Evolutionary conservation across 108 stramenopile species (phyloP).

Genomic region (Pseudonitzschia delicatissima): DNA sequence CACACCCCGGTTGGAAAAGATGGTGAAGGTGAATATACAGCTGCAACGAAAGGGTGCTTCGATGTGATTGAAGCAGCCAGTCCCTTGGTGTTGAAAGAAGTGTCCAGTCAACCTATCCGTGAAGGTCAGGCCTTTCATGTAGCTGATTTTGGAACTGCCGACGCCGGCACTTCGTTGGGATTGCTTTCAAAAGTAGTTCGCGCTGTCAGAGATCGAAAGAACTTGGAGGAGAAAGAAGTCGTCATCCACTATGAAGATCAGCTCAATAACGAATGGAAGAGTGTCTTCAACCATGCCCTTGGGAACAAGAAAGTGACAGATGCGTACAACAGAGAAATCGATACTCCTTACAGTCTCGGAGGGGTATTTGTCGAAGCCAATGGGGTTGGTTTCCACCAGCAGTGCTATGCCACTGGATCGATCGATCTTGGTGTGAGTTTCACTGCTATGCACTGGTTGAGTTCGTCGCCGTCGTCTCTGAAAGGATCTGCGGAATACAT

Average conservation of each 20-base stretch:
- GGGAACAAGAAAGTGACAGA: constrained; percentile 34
- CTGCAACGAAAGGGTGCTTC: constrained; percentile 54
- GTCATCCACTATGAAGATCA: constrained; percentile 61
- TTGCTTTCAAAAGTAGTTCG: constrained; percentile 27
- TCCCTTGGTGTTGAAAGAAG: constrained; percentile 28
- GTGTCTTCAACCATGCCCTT: constrained; percentile 46
- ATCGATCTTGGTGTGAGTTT: constrained; percentile 42
- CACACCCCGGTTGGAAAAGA: constrained; percentile 46
- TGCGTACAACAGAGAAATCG: constrained; percentile 25
- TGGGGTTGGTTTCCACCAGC: constrained; percentile 46
- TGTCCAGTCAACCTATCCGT: constrained; percentile 9
- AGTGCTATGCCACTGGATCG: constrained; percentile 38
- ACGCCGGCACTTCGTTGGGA: constrained; percentile 44
- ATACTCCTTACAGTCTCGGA: constrained; percentile 21
- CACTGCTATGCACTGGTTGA: constrained; percentile 61
- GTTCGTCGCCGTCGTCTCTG: constrained; percentile 24
- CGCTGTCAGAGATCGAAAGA: constrained; percentile 20
- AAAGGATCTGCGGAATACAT: constrained; percentile 21
- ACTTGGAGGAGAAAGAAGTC: constrained; percentile 22
- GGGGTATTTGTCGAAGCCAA: constrained; percentile 36
- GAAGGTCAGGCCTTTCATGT: constrained; percentile 25
- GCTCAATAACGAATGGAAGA: constrained; percentile 48
- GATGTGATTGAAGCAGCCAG: constrained; percentile 48
- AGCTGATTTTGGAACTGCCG: constrained; percentile 55
- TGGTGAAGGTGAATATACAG: constrained; percentile 42